Conservation (phyloP, 1,139 yeast genomes). For the Ashbya aceris region DNA sequence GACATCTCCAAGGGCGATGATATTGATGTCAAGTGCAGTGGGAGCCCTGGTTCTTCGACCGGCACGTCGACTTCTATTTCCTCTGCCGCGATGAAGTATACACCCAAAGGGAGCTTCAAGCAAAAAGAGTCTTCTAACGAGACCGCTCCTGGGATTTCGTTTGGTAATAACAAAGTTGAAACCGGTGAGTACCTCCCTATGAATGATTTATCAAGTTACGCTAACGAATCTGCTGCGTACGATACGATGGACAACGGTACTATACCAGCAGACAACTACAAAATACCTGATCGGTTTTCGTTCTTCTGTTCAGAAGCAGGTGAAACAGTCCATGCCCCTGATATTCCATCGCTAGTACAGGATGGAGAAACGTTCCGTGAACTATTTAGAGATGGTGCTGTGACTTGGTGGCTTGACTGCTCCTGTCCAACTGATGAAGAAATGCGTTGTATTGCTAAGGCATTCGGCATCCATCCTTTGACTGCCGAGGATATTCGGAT, state of each 20-base stretch:
- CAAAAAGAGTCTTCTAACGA: slow-evolving; percentile 7
- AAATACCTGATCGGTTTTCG: slow-evolving; percentile 67
- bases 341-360: slow-evolving; percentile 61
- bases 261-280: slow-evolving; percentile 8
- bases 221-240: not conserved
- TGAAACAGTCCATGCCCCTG: slow-evolving; percentile 84
- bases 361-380: slow-evolving; percentile 58
- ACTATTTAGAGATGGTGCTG: slow-evolving; percentile 42
- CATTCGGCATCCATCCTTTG: slow-evolving; percentile 90
- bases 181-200: slow-evolving; percentile 25
- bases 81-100: slow-evolving; percentile 54
- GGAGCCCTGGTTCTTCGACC: slow-evolving; percentile 20
- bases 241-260: slow-evolving; percentile 2
- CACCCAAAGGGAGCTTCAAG: slow-evolving; percentile 33
- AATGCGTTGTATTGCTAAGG: slow-evolving; percentile 58
- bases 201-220: slow-evolving; percentile 3
- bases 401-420: slow-evolving; percentile 72
- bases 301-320: slow-evolving; percentile 75
- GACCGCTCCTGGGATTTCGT: slow-evolving; percentile 27
- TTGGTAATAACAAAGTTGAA: slow-evolving; percentile 33
- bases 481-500: slow-evolving; percentile 92
- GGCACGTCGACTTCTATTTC: slow-evolving; percentile 27
- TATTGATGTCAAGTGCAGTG: not conserved
- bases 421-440: slow-evolving; percentile 60
- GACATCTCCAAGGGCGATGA: not conserved